Evolutionary conservation across 345 rosid genomes (phyloP), one percentile per base, ranked within the genome.

Genomic region (Ceriops zippeliana): DNA sequence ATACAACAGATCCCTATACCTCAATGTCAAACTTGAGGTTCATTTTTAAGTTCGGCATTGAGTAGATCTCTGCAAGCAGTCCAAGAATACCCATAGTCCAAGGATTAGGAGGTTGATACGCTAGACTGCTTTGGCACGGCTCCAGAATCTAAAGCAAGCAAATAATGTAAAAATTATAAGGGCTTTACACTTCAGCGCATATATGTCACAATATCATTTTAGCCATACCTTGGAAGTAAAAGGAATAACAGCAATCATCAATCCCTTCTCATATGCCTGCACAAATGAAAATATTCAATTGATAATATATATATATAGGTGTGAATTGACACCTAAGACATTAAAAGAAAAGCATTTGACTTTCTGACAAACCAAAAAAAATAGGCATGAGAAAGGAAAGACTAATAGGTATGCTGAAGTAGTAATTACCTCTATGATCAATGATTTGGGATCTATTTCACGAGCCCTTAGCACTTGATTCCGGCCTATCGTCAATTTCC

Each of bases 11-110:
- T 62, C 38, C 24, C 24, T 46, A 66, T 73, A 93, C 99, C 99
- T 95, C 99, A 75, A 95, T 91, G 70, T 95, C 99, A 87, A 95
- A 95, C 79, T 91, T 95, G 47, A 95, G 89, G 74, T 95, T 95
- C 99, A 95, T 95, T 85, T 95, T 95, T 72, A 95, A 83, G 79
- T 95, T 95, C 21, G 96, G 99, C 96, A 95, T 88, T 67, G 91
- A 84, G 73, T 95, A 95, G 65, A 93, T 95, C 86, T 95, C 99
- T 60, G 88, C 84, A 30, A 95, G 89, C 70, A 95, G 81, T 66
- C 97, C 91, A 64, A 95, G 97, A 74, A 95, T 95, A 32, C 89
- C 97, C 96, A 91, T 91, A 17, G 99, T 95, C 99, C 99, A 95
- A 16, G 99, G 99, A 80, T 95, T 95, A 49, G 99, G 99, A 61